These are phyloP conservation scores for Neonectria punicea DNA, from an alignment of 2,329 filamentous ascomycete genomes.

Conservation along the genomic window DNA sequence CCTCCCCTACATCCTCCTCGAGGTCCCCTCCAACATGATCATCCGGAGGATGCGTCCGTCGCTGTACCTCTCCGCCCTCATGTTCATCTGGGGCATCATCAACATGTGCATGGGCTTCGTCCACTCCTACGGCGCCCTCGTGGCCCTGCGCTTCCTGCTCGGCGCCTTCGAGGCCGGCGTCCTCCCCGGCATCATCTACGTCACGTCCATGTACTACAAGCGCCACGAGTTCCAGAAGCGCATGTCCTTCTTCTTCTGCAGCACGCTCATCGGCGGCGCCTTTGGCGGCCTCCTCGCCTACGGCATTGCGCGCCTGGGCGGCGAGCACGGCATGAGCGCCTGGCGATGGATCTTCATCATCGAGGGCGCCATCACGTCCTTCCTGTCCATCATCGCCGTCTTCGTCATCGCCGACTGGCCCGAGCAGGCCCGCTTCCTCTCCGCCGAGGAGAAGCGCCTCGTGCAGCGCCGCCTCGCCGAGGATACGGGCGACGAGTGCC, in stretches of 20 bases:
- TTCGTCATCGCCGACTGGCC: conserved; percentile 43
- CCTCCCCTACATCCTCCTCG: conserved; percentile 56
- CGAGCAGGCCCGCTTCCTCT: conserved; percentile 54
- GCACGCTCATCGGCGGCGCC: conserved; percentile 54
- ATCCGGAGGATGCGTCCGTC: conserved; percentile 55
- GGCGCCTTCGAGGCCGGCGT: conserved; percentile 54
- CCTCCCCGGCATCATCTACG: conserved; percentile 52
- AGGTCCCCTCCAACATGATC: conserved; percentile 58
- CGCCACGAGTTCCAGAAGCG: conserved; percentile 60
- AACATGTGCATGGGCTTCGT: conserved; percentile 53
- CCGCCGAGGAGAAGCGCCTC: conserved; percentile 54
- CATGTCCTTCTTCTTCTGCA: conserved; percentile 56
- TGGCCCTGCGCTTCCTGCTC: conserved; percentile 52
- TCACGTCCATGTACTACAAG: conserved; percentile 61
- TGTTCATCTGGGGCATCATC: conserved; percentile 53
- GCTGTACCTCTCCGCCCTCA: conserved; percentile 49
- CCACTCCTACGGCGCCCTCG: conserved; percentile 46
- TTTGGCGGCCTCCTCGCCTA: conserved; percentile 61
- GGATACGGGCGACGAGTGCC: conserved; percentile 54
- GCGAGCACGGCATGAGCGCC: conserved; percentile 52
- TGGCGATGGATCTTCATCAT: conserved; percentile 58
- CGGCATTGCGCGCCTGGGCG: conserved; percentile 57
- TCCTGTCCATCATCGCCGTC: conserved; percentile 35
- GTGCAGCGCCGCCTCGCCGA: conserved; percentile 54
- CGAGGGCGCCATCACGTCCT: conserved; percentile 43